Base-by-base conservation (phyloP, 2,329 filamentous ascomycete genomes). In the Paracoccidioides brasiliensis region DNA sequence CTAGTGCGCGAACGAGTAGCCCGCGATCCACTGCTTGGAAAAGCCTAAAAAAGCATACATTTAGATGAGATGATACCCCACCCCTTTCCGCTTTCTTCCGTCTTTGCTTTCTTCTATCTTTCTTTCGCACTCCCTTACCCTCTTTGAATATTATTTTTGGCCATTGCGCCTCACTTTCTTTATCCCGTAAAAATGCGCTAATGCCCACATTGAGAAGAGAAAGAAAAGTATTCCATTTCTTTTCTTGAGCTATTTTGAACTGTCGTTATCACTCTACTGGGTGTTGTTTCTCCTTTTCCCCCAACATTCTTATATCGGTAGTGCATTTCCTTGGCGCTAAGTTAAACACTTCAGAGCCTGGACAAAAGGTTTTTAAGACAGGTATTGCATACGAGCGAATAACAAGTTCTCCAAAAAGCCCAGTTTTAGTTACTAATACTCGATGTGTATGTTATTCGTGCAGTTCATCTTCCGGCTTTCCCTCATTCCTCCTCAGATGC, bases 11-110 rank as follows among this genome's bases (percentile, higher is more conserved):
- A 9, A 53, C 57, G 4, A 58, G 33, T 15, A 59, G 8, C 44
- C 52, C 56, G 44, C 51, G 55, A 15, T 55, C 58, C 44, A 48
- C 38, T n/a, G 28, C 56, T 10, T 61, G 59, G 59, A 58, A 53
- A 48, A 56, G 42, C 22, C 50, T 57, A 46, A 59, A 58, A 48
- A 56, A 59, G 43, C 55, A 63, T 61, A 64, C 56, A n/a, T 58
- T 59, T 14, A 65, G 62, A 43, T 61, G 64, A 58, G 22, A 56
- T 59, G 53, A 57, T 53, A 42, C 45, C 32, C n/a, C 0, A 8
- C 54, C 57, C 54, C 56, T 59, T 59, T 55, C 12, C 32, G 15
- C 12, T 55, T 48, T 57, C 52, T 55, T 55, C 56, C 38, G 43
- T 52, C 43, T 35, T 52, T 53, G 53, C 50, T 45, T 32, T 57